Conservation (phyloP, 768 basidiomycete species). For the Psilocybe cubensis region DNA sequence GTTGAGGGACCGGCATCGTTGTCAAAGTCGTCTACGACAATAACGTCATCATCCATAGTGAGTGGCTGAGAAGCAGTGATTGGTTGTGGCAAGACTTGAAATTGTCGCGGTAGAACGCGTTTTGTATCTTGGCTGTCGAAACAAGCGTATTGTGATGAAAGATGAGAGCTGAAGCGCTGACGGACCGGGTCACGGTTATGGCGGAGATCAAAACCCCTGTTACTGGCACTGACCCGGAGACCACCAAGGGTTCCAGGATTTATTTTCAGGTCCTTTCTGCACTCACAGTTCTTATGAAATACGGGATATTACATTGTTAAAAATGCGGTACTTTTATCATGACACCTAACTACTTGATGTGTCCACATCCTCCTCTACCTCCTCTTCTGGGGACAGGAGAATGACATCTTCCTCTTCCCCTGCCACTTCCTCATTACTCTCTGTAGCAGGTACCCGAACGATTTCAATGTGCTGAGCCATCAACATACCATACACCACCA, state of each 20-base stretch:
- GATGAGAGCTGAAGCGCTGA: no score
- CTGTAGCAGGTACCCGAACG: conserved; percentile 8
- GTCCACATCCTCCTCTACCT: neutral
- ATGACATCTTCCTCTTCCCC: conserved; percentile 13
- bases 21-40: conserved; percentile 64
- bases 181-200: neutral
- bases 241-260: no score
- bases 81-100: neutral
- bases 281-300: no score
- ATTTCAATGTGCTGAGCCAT: conserved; percentile 21
- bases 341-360: neutral
- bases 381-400: no score
- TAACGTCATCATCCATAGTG: conserved; percentile 61
- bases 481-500: conserved; percentile 41
- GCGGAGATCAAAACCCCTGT: neutral
- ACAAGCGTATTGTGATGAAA: neutral
- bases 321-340: neutral
- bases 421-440: conserved; percentile 7
- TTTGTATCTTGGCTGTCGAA: neutral
- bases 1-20: conserved; percentile 39
- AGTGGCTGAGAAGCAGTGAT: neutral
- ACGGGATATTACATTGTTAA: no score
- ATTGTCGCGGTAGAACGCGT: neutral
- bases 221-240: no score
- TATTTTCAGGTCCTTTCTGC: no score